phyloP scores from a whole-genome alignment of 2,329 filamentous ascomycete species.

The Phialemonium atrogriseum region DNA sequence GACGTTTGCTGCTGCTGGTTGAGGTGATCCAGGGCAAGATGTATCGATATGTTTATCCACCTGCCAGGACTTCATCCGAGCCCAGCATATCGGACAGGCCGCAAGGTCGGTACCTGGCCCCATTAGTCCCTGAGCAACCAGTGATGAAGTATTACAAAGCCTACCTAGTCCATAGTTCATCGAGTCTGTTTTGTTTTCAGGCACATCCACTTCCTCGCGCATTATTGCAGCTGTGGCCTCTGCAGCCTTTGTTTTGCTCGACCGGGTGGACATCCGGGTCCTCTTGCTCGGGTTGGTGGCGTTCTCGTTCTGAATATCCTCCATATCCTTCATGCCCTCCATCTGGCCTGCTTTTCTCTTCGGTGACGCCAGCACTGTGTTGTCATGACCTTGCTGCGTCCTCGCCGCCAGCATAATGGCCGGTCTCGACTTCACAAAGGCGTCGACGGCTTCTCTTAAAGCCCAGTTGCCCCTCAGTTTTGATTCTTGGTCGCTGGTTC shows the following conservation, averaged over 20 bases:
- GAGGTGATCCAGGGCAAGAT: constrained; percentile 34
- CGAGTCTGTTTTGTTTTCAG: constrained; percentile 26
- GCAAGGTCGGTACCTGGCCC: constrained; percentile 72
- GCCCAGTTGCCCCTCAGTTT: constrained; percentile 80
- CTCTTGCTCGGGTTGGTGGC: constrained; percentile 25
- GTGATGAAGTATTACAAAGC: constrained; percentile 6
- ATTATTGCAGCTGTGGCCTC: constrained; percentile 27
- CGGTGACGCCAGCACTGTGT: constrained; percentile 17
- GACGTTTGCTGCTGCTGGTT: constrained; percentile 10
- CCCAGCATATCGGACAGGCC: constrained; percentile 72
- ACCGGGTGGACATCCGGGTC: constrained; percentile 36
- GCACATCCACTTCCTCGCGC: constrained; percentile 17
- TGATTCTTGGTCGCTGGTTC: constrained; percentile 69
- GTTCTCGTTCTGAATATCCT: constrained; percentile 30
- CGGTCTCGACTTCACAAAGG: constrained; percentile 60
- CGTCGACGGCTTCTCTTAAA: constrained; percentile 74
- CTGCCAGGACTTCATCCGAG: constrained; percentile 67
- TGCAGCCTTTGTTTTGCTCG: constrained; percentile 33
- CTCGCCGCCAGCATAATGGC: constrained; percentile 57
- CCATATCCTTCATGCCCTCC: constrained; percentile 20
- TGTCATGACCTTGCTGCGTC: constrained; percentile 21
- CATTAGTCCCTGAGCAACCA: too few relatives aligned
- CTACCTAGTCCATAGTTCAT: constrained; percentile 15
- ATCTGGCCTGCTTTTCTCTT: constrained; percentile 44
- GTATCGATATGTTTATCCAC: constrained; percentile 78